These are phyloP conservation scores for Pythium volutum DNA, from an alignment of 352 stramenopile genomes.

Conservation along the genomic window DNA sequence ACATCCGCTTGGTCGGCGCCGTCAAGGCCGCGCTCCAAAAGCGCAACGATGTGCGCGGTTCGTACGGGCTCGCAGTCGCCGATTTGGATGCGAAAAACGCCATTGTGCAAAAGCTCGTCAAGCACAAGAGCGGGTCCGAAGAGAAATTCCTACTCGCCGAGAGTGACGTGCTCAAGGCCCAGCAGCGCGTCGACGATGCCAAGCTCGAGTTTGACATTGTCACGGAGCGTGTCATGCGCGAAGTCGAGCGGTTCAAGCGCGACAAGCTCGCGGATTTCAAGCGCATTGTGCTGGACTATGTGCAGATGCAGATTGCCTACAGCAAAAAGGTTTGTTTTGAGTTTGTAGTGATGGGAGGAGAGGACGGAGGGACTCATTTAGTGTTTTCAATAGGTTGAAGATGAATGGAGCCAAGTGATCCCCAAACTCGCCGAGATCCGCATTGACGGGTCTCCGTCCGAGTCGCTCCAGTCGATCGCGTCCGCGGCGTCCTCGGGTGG, in stretches of 20 bases:
- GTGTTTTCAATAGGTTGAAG: slow-evolving; percentile 41
- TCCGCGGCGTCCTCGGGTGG: slow-evolving; percentile 28
- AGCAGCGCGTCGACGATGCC: slow-evolving; percentile 84
- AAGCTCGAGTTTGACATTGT: slow-evolving; percentile 94
- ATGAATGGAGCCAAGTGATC: slow-evolving; percentile 78
- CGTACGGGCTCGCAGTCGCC: slow-evolving; percentile 82
- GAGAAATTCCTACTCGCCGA: slow-evolving; percentile 90
- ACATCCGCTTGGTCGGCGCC: slow-evolving; percentile 94
- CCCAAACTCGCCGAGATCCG: slow-evolving; percentile 72
- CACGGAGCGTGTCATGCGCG: slow-evolving; percentile 92
- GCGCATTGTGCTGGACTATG: slow-evolving; percentile 95
- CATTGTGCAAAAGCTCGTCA: slow-evolving; percentile 57
- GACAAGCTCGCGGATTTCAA: slow-evolving; percentile 96
- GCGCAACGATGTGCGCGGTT: slow-evolving; percentile 89
- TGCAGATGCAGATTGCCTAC: slow-evolving; percentile 96
- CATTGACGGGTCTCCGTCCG: slow-evolving; percentile 46
- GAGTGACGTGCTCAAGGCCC: slow-evolving; percentile 68
- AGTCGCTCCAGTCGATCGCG: slow-evolving; percentile 37
- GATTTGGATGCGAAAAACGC: slow-evolving; percentile 87
- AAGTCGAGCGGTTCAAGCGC: slow-evolving; percentile 96
- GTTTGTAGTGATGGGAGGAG: not conserved
- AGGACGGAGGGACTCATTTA: not conserved
- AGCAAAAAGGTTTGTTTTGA: slow-evolving; percentile 82
- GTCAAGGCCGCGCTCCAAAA: slow-evolving; percentile 93
- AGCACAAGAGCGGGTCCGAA: slow-evolving; percentile 60